Conservation (phyloP, 2,329 filamentous ascomycete genomes). For the Amylocarpus encephaloides region DNA sequence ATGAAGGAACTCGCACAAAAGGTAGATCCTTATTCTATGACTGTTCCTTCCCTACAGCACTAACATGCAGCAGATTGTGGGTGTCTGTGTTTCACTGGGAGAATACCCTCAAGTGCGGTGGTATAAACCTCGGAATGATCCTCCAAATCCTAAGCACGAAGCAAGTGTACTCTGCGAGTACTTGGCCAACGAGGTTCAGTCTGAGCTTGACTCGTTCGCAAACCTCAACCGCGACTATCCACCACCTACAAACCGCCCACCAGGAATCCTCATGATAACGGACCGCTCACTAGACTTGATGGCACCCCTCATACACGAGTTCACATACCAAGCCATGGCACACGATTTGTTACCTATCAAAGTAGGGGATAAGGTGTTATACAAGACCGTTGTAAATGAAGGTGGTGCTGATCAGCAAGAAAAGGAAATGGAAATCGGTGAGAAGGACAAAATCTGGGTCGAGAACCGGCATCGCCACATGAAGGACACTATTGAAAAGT, state of each 20-base stretch:
- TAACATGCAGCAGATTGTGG: conserved; percentile 57
- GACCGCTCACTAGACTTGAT: conserved; percentile 90
- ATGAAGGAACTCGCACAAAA: conserved; percentile 83
- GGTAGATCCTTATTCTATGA: conserved; percentile 40
- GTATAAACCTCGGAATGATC: conserved; percentile 54
- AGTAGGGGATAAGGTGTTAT: conserved; percentile 83
- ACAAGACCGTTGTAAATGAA: conserved; percentile 72
- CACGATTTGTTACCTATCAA: conserved; percentile 86
- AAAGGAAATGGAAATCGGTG: conserved; percentile 85
- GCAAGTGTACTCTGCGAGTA: conserved; percentile 82
- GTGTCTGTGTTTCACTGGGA: conserved; percentile 83
- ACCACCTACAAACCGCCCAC: conserved; percentile 68
- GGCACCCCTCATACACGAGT: conserved; percentile 86
- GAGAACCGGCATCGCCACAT: conserved; percentile 93
- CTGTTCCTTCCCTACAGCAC: not conserved
- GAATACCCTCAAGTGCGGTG: conserved; percentile 93
- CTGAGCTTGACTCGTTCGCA: conserved; percentile 84
- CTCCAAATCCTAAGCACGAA: conserved; percentile 66
- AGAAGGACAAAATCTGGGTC: conserved; percentile 92
- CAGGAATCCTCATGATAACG: conserved; percentile 77
- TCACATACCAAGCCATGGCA: conserved; percentile 98
- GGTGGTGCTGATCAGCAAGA: conserved; percentile 63
- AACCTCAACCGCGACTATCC: conserved; percentile 81
- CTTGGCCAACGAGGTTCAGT: conserved; percentile 83
- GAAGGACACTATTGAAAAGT: conserved; percentile 93